Base-by-base conservation (phyloP, 371 early-diverging fungal species). In the Apophysomyces sp. region DNA sequence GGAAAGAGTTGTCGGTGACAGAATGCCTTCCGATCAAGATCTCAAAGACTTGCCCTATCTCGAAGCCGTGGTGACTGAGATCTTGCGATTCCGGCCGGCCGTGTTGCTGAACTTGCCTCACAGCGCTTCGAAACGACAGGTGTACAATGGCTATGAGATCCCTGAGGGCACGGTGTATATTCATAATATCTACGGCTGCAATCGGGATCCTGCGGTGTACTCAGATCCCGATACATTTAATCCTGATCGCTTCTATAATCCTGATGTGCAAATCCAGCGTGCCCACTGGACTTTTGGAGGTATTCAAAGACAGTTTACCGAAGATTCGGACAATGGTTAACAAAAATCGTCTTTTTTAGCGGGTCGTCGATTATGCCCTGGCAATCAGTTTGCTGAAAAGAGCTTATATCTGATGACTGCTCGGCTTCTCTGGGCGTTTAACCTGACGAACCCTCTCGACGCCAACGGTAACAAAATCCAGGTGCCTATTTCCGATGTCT, bases 161-260 rank as follows among this genome's bases (percentile, higher is more conserved):
- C 65, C 36, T n/a, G 9, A 52, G 41, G 55, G 21, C 24, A 9
- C 49, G 9, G 21, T n/a, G 3, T 44, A 18, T 21, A 44, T 44
- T 21, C 49, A 44, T 9, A 44, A 44, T 2, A 44, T 44, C 24
- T 44, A 44, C 21, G 24, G 49, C n/a, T n/a, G 18, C 49, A 44
- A 44, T 11, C 18, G 9, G 3, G 49, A 44, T 21, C 49, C 49
- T 21, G 16, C 21, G 9, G 21, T 44, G 3, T 72, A 72, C 52
- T 53, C 71, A 29, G 26, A 73, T 0, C 68, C 76, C 2, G 24
- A 55, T n/a, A 34, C 30, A 9, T 76, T 72, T 30, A 29, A 61
- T 26, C 76, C 76, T 9, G 59, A 64, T 2, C 66, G 76, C 16
- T 74, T 66, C 53, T 49, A 69, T 27, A 36, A 61, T 27, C 58